phyloP scores from a whole-genome alignment of 305 asterid genomes.

The Fraxinus greggii region DNA sequence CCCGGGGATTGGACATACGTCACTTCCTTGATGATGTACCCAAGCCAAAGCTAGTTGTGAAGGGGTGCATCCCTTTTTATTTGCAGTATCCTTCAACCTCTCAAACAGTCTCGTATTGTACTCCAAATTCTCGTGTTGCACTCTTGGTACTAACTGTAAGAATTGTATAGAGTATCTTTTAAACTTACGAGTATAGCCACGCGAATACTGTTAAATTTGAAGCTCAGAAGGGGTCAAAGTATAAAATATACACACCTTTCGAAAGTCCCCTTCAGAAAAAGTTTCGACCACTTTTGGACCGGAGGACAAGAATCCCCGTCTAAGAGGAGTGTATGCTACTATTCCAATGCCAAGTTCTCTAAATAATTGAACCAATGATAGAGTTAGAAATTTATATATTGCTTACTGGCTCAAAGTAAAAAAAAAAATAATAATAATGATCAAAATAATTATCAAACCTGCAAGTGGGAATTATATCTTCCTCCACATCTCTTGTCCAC shows the following conservation, averaged over 20 bases:
- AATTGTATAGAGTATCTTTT: not conserved
- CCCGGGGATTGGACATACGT: slow-evolving; percentile 56
- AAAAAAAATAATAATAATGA: not conserved
- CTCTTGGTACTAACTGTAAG: slow-evolving; percentile 50
- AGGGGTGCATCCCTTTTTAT: slow-evolving; percentile 51
- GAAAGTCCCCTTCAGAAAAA: slow-evolving; percentile 48
- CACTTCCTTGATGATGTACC: slow-evolving; percentile 56
- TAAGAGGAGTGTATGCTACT: slow-evolving; percentile 82
- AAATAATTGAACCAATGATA: not conserved
- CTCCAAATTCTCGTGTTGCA: slow-evolving; percentile 53
- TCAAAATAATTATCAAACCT: slow-evolving; percentile 32
- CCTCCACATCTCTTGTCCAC: slow-evolving; percentile 77
- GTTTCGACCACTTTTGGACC: slow-evolving; percentile 57
- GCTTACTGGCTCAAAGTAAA: not conserved
- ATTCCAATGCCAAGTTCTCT: slow-evolving; percentile 89
- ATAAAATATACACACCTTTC: slow-evolving; percentile 53
- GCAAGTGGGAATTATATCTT: slow-evolving; percentile 69
- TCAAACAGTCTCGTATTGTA: slow-evolving; percentile 41
- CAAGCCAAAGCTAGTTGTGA: slow-evolving; percentile 58
- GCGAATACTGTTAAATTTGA: not conserved
- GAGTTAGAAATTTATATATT: not conserved
- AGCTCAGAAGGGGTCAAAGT: not conserved
- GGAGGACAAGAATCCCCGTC: slow-evolving; percentile 68
- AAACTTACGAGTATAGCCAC: not conserved
- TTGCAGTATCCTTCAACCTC: slow-evolving; percentile 43